phyloP scores from a whole-genome alignment of 495 filamentous ascomycete species.

The Penicillium lividum region DNA sequence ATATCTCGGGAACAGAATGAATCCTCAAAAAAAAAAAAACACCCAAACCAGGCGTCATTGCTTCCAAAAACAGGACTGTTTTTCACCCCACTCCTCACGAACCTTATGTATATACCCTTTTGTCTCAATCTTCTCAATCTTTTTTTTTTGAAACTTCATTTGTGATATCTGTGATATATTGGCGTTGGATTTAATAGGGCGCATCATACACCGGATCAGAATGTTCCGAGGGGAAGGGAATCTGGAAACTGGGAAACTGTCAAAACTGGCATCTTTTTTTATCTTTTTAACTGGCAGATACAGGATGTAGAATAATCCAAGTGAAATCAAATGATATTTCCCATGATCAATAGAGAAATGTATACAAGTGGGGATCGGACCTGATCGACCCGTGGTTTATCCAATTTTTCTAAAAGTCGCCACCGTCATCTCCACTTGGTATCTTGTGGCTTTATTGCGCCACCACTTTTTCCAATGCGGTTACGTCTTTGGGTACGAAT shows the following conservation, averaged over 20 bases:
- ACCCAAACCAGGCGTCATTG: conserved; percentile 8
- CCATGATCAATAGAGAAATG: not conserved
- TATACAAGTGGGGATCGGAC: not conserved
- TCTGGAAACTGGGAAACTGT: not conserved
- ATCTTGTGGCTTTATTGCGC: conserved; percentile 4
- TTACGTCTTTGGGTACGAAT: conserved; percentile 54
- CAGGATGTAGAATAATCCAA: conserved; percentile 19
- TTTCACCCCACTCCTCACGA: conserved; percentile 3
- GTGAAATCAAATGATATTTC: not conserved
- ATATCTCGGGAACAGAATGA: conserved; percentile 5
- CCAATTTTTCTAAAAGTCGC: not conserved
- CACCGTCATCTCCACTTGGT: conserved; percentile 2
- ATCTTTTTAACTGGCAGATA: not conserved
- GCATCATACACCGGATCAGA: conserved; percentile 15
- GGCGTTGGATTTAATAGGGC: conserved; percentile 17
- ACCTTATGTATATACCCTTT: not conserved
- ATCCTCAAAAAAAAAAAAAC: conserved; percentile 1
- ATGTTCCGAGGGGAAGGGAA: conserved; percentile 2
- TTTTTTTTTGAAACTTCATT: not conserved
- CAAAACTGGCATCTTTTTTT: not conserved
- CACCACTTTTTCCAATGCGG: conserved; percentile 38
- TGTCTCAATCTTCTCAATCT: not conserved
- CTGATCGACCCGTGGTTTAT: not conserved
- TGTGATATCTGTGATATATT: conserved; percentile 11
- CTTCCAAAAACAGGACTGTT: not conserved